These are phyloP conservation scores for Aspergillus uvarum DNA, from an alignment of 2,329 filamentous ascomycete species.

Conservation along the genomic window DNA sequence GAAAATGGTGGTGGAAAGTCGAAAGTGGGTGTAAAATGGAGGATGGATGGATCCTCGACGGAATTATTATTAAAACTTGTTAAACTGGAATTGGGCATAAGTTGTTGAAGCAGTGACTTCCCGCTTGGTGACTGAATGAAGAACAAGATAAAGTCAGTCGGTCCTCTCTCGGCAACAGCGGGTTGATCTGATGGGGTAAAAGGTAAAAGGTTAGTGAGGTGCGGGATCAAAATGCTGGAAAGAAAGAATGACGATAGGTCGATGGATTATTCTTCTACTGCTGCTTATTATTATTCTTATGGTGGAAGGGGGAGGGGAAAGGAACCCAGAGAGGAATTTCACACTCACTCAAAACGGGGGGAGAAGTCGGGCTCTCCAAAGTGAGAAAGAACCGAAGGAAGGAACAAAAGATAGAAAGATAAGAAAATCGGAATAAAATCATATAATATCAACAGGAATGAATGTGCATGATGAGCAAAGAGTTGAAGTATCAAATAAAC, in stretches of 20 bases:
- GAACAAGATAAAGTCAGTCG: conserved; percentile 9
- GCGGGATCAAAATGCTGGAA: neutral
- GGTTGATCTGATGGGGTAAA: neutral
- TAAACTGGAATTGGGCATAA: neutral
- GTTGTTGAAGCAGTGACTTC: neutral
- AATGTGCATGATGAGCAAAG: neutral
- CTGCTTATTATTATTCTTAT: too few species aligned
- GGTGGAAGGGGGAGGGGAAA: neutral
- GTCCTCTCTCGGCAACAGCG: neutral
- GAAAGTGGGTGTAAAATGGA: neutral
- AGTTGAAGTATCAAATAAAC: conserved; percentile 7
- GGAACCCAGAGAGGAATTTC: neutral
- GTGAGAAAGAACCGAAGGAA: neutral
- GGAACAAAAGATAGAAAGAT: neutral
- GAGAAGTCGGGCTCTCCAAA: neutral
- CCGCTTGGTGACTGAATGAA: conserved; percentile 7
- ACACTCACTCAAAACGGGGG: neutral
- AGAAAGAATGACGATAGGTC: neutral
- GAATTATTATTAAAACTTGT: conserved; percentile 1
- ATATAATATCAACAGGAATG: neutral
- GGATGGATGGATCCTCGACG: neutral
- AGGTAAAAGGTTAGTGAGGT: neutral
- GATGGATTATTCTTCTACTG: too few species aligned
- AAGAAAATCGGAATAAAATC: too few species aligned
- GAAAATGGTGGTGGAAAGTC: neutral